Evolutionary conservation across 78 protist genomes (phyloP), one percentile per base, ranked within the genome.

Genomic region (Dictyostelium brefeldianum): DNA sequence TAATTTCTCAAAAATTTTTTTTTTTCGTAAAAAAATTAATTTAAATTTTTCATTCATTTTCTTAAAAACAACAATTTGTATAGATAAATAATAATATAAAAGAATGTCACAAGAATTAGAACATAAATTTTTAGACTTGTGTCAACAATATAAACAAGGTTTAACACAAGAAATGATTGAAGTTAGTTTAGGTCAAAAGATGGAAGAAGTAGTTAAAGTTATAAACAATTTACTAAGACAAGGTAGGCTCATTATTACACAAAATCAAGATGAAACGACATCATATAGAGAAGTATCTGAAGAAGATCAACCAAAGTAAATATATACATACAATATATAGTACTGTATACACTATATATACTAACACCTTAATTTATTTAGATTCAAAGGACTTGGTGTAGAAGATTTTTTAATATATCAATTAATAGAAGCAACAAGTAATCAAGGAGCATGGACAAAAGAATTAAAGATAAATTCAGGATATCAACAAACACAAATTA

Each of bases 381-480:
- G 83, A 22, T 47, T 94, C 17, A 71, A 56, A 53, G 94, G 91
- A n/a, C 46, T 95, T 22, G 41, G 59, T 15, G 50, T 75, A 14
- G 97, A 91, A 14, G 97, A 95, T 74, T 80, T 90, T 20, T 82
- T 95, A 43, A 54, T 95, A 22, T 91, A 80, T 75, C 94, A 84
- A 78, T 20, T 83, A 22, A 91, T 95, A 47, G 89, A 91, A 89
- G 7, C 46, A 10, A 12, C 81, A 10, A 64, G 51, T 5, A 77
- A 89, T 67, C 83, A 70, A 14, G 96, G 96, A 22, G 77, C 89
- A 7, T 83, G 95, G 96, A 91, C 96, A 20, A 75, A 78, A 31
- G 96, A 96, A 27, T 18, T 96, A 36, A 89, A 90, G 62, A 0
- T 20, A 12, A 9, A 47, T 31, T 56, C 79, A 25, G 84, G 90